Evolutionary conservation across 257 asterid genomes (phyloP).

Genomic region (Handroanthus guayacan): DNA sequence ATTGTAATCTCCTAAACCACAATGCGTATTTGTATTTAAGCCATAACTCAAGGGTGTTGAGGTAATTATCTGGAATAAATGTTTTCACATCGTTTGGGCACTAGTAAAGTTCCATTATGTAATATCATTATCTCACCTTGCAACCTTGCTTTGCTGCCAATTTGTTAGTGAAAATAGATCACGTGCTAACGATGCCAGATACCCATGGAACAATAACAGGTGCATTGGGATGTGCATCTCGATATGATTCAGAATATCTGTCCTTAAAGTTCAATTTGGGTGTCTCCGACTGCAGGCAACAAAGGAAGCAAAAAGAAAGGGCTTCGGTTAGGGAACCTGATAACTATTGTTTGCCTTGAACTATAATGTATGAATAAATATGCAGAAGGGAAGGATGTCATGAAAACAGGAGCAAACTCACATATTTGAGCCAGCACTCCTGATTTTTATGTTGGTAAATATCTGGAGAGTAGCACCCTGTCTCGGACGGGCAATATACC

Average conservation of each 20-base stretch:
- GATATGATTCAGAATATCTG: constrained; percentile 71
- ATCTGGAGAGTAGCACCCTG: constrained; percentile 95
- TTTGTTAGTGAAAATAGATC: constrained; percentile 17
- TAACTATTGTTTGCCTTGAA: not conserved
- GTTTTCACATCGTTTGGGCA: not conserved
- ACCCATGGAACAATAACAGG: constrained; percentile 90
- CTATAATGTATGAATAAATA: not conserved
- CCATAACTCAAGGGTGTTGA: no score
- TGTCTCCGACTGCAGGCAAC: constrained; percentile 67
- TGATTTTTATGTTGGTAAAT: constrained; percentile 77
- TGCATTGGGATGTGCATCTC: constrained; percentile 76
- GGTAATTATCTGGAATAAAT: not conserved
- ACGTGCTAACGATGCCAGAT: constrained; percentile 67
- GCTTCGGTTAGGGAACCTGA: not conserved
- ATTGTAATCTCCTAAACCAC: no score
- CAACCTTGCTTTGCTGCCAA: not conserved
- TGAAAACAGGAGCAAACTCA: constrained; percentile 41
- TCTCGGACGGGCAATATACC: constrained; percentile 90
- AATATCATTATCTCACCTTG: not conserved
- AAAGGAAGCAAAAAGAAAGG: constrained; percentile 21
- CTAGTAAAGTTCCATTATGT: not conserved
- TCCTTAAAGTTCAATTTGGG: constrained; percentile 80
- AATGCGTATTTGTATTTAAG: no score
- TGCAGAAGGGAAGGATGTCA: not conserved
- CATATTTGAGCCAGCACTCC: constrained; percentile 97